Conservation (phyloP, 1,284 basidiomycete species). For the Violaceomyces palustris region DNA sequence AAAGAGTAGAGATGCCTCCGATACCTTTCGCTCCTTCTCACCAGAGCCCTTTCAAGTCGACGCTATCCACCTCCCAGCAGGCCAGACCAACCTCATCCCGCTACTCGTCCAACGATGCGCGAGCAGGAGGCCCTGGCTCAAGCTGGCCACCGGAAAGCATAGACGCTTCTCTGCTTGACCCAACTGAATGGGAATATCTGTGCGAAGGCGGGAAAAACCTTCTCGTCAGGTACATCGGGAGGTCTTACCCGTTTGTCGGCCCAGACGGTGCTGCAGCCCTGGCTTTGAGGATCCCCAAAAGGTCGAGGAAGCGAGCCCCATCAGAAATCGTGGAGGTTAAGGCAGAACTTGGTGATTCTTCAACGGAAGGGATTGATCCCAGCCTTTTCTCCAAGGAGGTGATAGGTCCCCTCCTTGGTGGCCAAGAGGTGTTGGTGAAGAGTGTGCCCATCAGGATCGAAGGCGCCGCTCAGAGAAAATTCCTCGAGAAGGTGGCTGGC, state of each 20-base stretch:
- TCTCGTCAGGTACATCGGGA: conserved; percentile 21
- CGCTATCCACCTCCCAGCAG: conserved; percentile 20
- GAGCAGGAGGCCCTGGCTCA: neutral
- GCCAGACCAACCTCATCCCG: conserved; percentile 8
- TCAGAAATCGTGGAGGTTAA: too few species aligned
- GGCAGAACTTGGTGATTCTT: too few species aligned
- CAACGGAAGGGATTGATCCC: neutral
- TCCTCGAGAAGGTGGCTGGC: conserved; percentile 18
- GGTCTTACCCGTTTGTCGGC: conserved; percentile 4
- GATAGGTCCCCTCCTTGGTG: conserved; percentile 16
- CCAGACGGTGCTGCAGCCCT: too few species aligned
- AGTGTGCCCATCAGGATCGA: conserved; percentile 7
- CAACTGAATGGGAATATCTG: conserved; percentile 23
- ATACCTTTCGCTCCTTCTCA: conserved; percentile 23
- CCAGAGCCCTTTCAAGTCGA: conserved; percentile 30
- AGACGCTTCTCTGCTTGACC: conserved; percentile 1
- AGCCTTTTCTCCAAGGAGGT: conserved; percentile 6
- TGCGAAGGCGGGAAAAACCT: conserved; percentile 35
- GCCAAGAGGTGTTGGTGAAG: conserved; percentile 2
- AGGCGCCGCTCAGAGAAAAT: conserved; percentile 2
- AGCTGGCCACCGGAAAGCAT: neutral
- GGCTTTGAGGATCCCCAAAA: too few species aligned
- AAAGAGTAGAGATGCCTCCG: conserved; percentile 28
- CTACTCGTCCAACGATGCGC: neutral
- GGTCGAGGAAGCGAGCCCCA: too few species aligned